Base-by-base conservation (phyloP, 139 green algal species). In the Tetradesmus obliquus region DNA sequence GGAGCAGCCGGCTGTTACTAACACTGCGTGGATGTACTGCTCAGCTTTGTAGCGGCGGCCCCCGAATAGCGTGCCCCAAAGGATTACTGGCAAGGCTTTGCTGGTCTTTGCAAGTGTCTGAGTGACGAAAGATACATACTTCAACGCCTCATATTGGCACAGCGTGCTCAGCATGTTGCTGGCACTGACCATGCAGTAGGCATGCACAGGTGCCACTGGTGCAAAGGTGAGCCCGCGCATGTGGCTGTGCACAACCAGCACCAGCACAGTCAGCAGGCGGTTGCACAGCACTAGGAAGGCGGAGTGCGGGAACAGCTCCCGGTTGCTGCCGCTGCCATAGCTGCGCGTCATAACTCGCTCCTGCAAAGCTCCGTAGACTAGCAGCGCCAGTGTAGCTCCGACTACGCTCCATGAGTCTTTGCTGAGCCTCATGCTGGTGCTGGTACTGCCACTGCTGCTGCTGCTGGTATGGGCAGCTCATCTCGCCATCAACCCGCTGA, bases 81-180 rank as follows among this genome's bases (percentile, higher is more conserved):
- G 57, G 95, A 99, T 98, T 13, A 99, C 97, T 7, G 97, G 97
- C 54, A 99, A 97, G 95, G 98, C 98, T 92, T 99, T 99, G 84
- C 95, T 96, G 62, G 94, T 98, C 93, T 99, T 99, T 79, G 93
- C 95, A 82, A 98, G 88, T 6, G 95, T 96, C 89, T 99, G 98
- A 24, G 98, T 87, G 0, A 97, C 96, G 92, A 99, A 99, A 66
- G 94, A 96, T 7, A 99, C 95, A 93, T 98, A 97, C 93, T 98
- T 98, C 12, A 99, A 94, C 20, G 97, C 98, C 91, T 99, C 97
- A 81, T 99, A 99, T 92, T 99, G 97, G 92, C 97, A 90, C 2
- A 90, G 60, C 2, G 86, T 90, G 2, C 55, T 81, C 69, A 90
- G 10, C 71, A 83, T 84, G 71, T 90, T 90, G 17, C 66, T 84